Evolutionary conservation across 192 early-diverging fungal species (phyloP).

Genomic region (Cladochytrium replicatum): DNA sequence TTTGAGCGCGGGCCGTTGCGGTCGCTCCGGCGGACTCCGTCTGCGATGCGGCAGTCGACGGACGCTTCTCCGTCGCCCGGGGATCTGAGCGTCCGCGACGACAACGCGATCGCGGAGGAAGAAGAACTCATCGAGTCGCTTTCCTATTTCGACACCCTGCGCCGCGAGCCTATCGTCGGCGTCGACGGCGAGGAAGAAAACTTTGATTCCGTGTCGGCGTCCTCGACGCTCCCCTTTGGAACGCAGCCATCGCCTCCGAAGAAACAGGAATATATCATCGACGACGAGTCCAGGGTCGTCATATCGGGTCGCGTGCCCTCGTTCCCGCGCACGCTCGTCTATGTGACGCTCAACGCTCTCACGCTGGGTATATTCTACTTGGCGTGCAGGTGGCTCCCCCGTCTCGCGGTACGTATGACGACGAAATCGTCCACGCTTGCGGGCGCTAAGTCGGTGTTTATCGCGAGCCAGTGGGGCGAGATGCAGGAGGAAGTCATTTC

Average conservation of each 20-base stretch:
- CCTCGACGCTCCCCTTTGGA: too few species aligned
- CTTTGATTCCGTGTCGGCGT: background rate
- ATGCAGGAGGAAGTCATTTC: constrained; percentile 16
- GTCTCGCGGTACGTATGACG: constrained; percentile 59
- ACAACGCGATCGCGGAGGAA: background rate
- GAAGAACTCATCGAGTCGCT: background rate
- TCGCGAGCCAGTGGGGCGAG: constrained; percentile 38
- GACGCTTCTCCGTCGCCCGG: background rate
- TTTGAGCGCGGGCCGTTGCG: too few species aligned
- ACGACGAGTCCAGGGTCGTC: constrained; percentile 38
- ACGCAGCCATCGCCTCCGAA: too few species aligned
- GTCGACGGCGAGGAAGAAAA: background rate
- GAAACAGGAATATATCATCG: constrained; percentile 31
- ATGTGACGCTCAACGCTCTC: constrained; percentile 52
- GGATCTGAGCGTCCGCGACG: background rate
- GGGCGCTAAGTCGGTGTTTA: constrained; percentile 62
- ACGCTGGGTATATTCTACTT: constrained; percentile 65
- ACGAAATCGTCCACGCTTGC: constrained; percentile 52
- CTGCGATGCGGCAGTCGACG: too few species aligned
- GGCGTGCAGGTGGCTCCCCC: constrained; percentile 77
- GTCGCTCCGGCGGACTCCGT: too few species aligned
- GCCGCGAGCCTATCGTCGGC: background rate
- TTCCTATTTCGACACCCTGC: background rate
- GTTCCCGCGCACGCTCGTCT: constrained; percentile 39
- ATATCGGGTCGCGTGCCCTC: constrained; percentile 57